Base-by-base conservation (phyloP, 495 filamentous ascomycete genomes). In the Neurospora cerealis region DNA sequence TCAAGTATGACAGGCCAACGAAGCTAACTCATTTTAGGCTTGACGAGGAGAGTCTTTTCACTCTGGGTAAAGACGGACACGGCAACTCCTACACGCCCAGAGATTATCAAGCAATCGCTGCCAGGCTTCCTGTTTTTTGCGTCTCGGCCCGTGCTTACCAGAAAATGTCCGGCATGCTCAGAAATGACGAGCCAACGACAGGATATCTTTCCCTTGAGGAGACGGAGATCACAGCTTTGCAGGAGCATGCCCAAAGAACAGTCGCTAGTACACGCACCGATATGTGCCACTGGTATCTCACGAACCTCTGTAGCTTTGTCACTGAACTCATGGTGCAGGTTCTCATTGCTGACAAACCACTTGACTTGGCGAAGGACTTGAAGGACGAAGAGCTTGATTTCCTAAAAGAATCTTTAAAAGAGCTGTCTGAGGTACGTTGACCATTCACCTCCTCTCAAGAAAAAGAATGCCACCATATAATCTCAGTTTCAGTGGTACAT, bases 71-170 rank as follows among this genome's bases (percentile, higher is more conserved):
- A 7, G 76, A 74, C 42, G 42, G 42, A n/a, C 42, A 44, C 42
- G 42, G 19, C 42, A 44, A n/a, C 42, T 44, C 41, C 19, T 44
- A 44, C 41, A 42, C 42, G 7, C 42, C 17, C 41, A 79, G 88
- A n/a, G 87, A 91, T 74, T 92, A 92, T 72, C 79, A 84, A 2
- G 78, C 87, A 66, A 77, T 91, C 6, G 88, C 88, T 0, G 78
- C 74, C 2, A 79, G 80, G 0, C 80, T 92, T 5, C 85, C 86
- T 0, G 89, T 92, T 4, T 92, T 91, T 75, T 91, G 89, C 73
- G 87, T 90, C 11, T 88, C 86, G 19, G 85, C 84, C 62, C 79
- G 83, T 41, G 88, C 85, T 0, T 91, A 89, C 74, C 89, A 91
- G 76, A 89, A 89, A 73, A 78, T 91, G 21, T 81, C 81, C 39